Evolutionary conservation across 768 basidiomycete genomes (phyloP).

Genomic region (Macrocybe gigantea): DNA sequence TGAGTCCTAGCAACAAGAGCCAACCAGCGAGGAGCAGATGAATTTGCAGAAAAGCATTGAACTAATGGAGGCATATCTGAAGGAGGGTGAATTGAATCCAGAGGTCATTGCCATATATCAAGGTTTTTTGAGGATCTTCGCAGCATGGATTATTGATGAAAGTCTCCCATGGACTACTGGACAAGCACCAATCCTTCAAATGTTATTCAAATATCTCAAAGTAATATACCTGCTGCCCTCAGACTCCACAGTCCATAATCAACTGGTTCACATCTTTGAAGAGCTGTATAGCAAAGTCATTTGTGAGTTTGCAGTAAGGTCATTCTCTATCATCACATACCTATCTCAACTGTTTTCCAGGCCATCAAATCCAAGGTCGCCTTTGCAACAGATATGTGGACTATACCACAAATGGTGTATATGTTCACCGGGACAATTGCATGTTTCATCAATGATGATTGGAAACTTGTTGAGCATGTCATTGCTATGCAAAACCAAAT

Average conservation of each 20-base stretch:
- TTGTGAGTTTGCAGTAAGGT: slow-evolving; percentile 14
- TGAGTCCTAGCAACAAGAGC: not conserved
- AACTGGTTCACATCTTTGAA: slow-evolving; percentile 14
- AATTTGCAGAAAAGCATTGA: slow-evolving; percentile 13
- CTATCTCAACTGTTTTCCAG: slow-evolving; percentile 1
- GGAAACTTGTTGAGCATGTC: slow-evolving; percentile 25
- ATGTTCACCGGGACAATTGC: slow-evolving; percentile 25
- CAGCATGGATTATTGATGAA: slow-evolving; percentile 26
- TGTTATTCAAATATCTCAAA: slow-evolving; percentile 19
- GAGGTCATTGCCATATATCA: slow-evolving; percentile 13
- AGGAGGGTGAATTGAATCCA: slow-evolving; percentile 27
- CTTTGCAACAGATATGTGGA: slow-evolving; percentile 23
- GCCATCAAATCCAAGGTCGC: slow-evolving; percentile 18
- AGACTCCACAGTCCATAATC: slow-evolving; percentile 17
- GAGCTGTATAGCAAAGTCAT: slow-evolving; percentile 18
- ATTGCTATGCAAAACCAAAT: too few species aligned
- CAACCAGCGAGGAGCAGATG: slow-evolving; percentile 1
- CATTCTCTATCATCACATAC: not conserved
- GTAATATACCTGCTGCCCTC: slow-evolving; percentile 12
- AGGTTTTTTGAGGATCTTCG: slow-evolving; percentile 22
- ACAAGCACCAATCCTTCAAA: slow-evolving; percentile 11
- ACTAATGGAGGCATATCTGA: slow-evolving; percentile 23
- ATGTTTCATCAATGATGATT: slow-evolving; percentile 22
- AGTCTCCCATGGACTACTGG: slow-evolving; percentile 24
- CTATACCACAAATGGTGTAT: slow-evolving; percentile 23